These are phyloP conservation scores for Pleurotus citrinopileatus DNA, from an alignment of 768 basidiomycete genomes.

Conservation along the genomic window DNA sequence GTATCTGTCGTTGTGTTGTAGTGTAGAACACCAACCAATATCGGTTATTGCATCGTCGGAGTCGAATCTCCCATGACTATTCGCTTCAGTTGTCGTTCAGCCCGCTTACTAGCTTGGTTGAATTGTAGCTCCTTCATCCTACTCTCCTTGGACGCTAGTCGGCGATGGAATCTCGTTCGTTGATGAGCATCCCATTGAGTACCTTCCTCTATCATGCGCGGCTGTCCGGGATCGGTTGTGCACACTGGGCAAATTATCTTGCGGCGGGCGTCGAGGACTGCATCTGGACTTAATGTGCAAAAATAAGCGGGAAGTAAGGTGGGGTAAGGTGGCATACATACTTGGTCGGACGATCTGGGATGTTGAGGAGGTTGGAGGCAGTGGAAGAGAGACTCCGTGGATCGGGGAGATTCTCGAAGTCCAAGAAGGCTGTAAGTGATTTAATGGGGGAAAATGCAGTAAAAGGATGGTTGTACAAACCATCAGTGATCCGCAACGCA, in stretches of 20 bases:
- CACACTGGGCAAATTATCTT: conserved; percentile 63
- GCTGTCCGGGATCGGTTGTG: conserved; percentile 51
- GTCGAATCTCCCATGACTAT: background rate
- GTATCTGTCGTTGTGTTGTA: no score
- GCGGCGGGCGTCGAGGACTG: conserved; percentile 50
- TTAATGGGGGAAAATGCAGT: background rate
- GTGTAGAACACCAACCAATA: no score
- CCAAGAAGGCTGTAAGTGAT: conserved; percentile 53
- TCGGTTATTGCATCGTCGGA: no score
- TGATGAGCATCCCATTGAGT: conserved; percentile 55
- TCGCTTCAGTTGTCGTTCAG: conserved; percentile 3
- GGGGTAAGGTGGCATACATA: conserved; percentile 24
- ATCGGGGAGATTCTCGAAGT: conserved; percentile 45
- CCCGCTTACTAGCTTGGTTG: conserved; percentile 5
- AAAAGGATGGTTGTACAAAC: conserved; percentile 29
- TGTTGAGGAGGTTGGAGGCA: conserved; percentile 50
- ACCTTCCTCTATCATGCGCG: conserved; percentile 64
- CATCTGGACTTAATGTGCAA: conserved; percentile 46
- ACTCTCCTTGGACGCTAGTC: conserved; percentile 32
- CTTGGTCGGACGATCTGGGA: conserved; percentile 44
- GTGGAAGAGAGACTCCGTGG: conserved; percentile 52
- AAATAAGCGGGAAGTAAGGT: background rate
- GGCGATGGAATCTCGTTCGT: conserved; percentile 52
- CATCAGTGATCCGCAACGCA: conserved; percentile 47
- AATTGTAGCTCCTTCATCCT: conserved; percentile 7